Percentiles rank a stretch among this genome's conserved stretches.
Conservation (phyloP, 2,329 filamentous ascomycete genomes). For the Verticillium alfalfae region DNA sequence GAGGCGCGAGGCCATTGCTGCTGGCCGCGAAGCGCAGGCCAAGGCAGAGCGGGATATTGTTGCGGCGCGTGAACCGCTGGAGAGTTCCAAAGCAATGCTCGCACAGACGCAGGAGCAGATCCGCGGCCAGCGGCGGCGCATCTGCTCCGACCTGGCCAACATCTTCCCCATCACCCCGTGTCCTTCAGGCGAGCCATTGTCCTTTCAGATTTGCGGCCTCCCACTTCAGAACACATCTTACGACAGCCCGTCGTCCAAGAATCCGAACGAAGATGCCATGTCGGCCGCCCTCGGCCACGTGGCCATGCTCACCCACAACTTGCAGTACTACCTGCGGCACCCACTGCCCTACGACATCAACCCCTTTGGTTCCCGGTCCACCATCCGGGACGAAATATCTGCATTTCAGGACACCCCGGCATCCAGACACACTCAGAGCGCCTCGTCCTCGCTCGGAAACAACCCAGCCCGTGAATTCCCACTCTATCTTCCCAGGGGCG, state of each 20-base stretch:
- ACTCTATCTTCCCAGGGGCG: slow-evolving; percentile 60
- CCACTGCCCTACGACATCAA: slow-evolving; percentile 77
- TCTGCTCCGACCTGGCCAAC: slow-evolving; percentile 73
- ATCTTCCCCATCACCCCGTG: slow-evolving; percentile 77
- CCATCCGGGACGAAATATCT: slow-evolving; percentile 70
- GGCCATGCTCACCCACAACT: slow-evolving; percentile 65
- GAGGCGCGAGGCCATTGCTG: slow-evolving; percentile 61
- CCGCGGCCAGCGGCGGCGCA: slow-evolving; percentile 80
- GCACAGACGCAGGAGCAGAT: slow-evolving; percentile 58
- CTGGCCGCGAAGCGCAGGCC: slow-evolving; percentile 55
- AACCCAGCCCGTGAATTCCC: slow-evolving; percentile 61
- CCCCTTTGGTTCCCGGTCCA: slow-evolving; percentile 67
- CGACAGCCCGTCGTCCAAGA: slow-evolving; percentile 39
- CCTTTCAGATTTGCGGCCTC: slow-evolving; percentile 78
- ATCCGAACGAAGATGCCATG: slow-evolving; percentile 59
- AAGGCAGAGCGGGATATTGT: slow-evolving; percentile 56
- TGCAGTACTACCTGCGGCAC: slow-evolving; percentile 77
- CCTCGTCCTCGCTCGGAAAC: slow-evolving; percentile 1
- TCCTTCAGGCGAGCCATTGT: slow-evolving; percentile 53
- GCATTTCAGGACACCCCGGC: slow-evolving; percentile 38
- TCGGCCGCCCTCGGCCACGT: slow-evolving; percentile 80
- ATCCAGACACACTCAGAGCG: slow-evolving; percentile 1
- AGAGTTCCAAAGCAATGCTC: slow-evolving; percentile 48
- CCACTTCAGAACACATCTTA: slow-evolving; percentile 77
- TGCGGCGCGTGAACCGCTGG: slow-evolving; percentile 54